phyloP scores from a whole-genome alignment of 192 early-diverging fungal species.

The Radiomyces spectabilis region DNA sequence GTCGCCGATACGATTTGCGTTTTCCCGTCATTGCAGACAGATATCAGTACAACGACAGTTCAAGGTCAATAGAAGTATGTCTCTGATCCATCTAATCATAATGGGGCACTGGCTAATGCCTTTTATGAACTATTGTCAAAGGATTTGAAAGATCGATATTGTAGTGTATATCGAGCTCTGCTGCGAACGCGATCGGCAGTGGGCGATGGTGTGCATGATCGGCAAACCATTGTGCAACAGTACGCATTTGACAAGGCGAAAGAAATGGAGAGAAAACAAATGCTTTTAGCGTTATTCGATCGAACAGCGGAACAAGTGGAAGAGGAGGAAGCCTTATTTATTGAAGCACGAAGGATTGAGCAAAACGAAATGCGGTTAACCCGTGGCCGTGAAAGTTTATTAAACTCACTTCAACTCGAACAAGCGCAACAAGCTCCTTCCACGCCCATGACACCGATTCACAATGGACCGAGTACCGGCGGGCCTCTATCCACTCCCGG shows the following conservation, averaged over 20 bases:
- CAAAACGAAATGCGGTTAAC: conserved; percentile 69
- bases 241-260: conserved; percentile 47
- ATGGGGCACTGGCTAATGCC: too few relatives aligned
- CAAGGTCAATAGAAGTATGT: conserved; percentile 39
- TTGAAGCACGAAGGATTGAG: conserved; percentile 77
- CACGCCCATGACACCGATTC: conserved; percentile 15
- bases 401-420: conserved; percentile 50
- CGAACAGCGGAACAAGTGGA: conserved; percentile 75
- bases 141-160: conserved; percentile 89
- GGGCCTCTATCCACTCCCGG: conserved; percentile 19
- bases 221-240: conserved; percentile 24
- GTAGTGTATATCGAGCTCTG: conserved; percentile 57
- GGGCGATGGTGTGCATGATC: conserved; percentile 9
- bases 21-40: conserved; percentile 84
- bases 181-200: conserved; percentile 42
- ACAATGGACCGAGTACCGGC: neutral
- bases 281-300: conserved; percentile 60
- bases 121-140: conserved; percentile 23
- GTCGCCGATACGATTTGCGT: conserved; percentile 66
- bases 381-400: conserved; percentile 70
- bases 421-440: conserved; percentile 32
- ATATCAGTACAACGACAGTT: conserved; percentile 50
- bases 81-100: too few relatives aligned
- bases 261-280: conserved; percentile 79
- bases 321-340: conserved; percentile 77